Percentiles rank a stretch among this genome's conserved stretches.
These are phyloP conservation scores for Lachancea quebecensis DNA, from an alignment of 805 yeast genomes.

Conservation along the genomic window DNA sequence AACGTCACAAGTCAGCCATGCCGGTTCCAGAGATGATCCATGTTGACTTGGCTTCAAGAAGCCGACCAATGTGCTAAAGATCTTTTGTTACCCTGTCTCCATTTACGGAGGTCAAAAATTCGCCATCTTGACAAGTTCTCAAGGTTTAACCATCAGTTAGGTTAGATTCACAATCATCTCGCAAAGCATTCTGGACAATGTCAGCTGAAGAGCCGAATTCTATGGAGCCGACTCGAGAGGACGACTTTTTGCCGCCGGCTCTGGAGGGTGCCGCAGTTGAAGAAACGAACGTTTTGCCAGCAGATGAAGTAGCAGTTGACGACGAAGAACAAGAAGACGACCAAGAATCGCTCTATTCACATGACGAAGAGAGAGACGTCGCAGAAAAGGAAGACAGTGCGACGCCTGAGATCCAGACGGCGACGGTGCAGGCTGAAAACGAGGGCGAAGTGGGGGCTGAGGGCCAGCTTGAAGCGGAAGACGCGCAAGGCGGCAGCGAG, in stretches of 20 bases:
- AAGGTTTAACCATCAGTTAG: too few species aligned
- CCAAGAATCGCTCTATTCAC: slow-evolving; percentile 2
- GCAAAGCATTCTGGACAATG: not conserved
- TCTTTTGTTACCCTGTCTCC: too few species aligned
- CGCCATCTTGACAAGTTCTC: too few species aligned
- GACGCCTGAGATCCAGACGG: slow-evolving; percentile 6
- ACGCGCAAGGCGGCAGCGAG: not conserved
- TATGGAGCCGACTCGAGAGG: not conserved
- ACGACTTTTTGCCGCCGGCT: slow-evolving; percentile 1
- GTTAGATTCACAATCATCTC: not conserved
- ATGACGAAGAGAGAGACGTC: slow-evolving; percentile 7
- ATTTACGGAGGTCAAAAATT: too few species aligned
- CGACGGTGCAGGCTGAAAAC: slow-evolving; percentile 1
- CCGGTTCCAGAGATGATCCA: too few species aligned
- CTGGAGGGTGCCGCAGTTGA: slow-evolving; percentile 3
- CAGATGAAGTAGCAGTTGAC: not conserved
- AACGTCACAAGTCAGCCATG: too few species aligned
- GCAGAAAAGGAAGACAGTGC: slow-evolving; percentile 11
- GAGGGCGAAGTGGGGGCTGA: slow-evolving; percentile 7
- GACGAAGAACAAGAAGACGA: slow-evolving; percentile 1
- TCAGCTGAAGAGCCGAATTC: slow-evolving; percentile 2
- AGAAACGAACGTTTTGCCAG: not conserved
- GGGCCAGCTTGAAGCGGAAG: slow-evolving; percentile 5
- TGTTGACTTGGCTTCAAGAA: too few species aligned
- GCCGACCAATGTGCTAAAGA: too few species aligned